A percentile compares a stretch with the other conserved stretches of the same genome.
These are phyloP conservation scores for Paramarasmius palmivorus DNA, from an alignment of 1,284 basidiomycete species.

Conservation along the genomic window DNA sequence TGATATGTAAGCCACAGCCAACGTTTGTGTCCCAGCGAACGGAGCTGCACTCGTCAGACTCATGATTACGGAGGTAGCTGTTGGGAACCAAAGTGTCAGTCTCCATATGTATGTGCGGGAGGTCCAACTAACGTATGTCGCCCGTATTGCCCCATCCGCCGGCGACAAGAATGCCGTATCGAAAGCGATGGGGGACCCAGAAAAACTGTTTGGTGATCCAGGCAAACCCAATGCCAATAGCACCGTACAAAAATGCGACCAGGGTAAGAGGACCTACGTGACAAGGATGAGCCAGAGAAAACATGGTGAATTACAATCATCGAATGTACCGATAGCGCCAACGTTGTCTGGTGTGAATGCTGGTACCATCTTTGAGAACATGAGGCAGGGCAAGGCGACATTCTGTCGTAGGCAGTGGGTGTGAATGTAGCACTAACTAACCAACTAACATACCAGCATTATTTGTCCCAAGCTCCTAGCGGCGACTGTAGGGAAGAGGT, in stretches of 20 bases:
- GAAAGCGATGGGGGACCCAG: constrained; percentile 79
- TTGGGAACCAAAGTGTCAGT: not conserved
- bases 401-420: constrained; percentile 43
- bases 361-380: constrained; percentile 79
- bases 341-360: constrained; percentile 71
- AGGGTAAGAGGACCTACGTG: constrained; percentile 52
- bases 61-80: constrained; percentile 66
- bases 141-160: constrained; percentile 68
- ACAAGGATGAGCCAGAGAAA: constrained; percentile 4
- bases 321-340: constrained; percentile 54
- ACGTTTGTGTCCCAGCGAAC: constrained; percentile 48
- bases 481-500: constrained; percentile 59
- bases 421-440: not conserved
- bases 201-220: constrained; percentile 65
- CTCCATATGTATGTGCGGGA: not conserved
- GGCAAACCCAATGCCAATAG: constrained; percentile 53
- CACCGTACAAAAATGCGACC: constrained; percentile 55
- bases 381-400: constrained; percentile 65
- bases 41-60: constrained; percentile 52
- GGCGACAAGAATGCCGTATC: constrained; percentile 64
- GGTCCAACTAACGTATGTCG: constrained; percentile 58
- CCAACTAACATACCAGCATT: constrained; percentile 41
- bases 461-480: constrained; percentile 62
- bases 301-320: not conserved
- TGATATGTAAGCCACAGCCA: constrained; percentile 68